Conservation (phyloP, 192 early-diverging fungal species). For the Coemansia sp. region DNA sequence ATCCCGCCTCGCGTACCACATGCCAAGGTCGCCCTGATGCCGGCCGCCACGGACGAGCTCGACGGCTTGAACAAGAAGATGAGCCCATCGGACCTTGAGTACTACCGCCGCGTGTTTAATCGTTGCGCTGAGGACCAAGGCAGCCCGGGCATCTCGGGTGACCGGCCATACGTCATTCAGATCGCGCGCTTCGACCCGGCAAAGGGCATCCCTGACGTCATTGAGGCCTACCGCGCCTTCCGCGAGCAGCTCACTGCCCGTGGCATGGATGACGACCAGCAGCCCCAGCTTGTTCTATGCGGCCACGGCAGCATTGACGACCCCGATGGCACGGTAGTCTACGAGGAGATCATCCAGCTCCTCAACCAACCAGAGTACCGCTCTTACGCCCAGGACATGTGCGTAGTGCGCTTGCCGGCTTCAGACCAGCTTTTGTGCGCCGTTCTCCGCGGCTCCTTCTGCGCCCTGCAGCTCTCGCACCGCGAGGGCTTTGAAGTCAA, state of each 20-base stretch:
- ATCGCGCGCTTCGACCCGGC: slow-evolving; percentile 82
- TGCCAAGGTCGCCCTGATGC: slow-evolving; percentile 64
- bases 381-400: slow-evolving; percentile 57
- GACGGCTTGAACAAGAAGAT: slow-evolving; percentile 83
- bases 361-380: slow-evolving; percentile 55
- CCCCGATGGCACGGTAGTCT: slow-evolving; percentile 73
- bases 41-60: slow-evolving; percentile 74
- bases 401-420: slow-evolving; percentile 66
- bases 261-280: slow-evolving; percentile 40
- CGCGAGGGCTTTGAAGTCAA: slow-evolving; percentile 87
- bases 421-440: slow-evolving; percentile 79
- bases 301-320: slow-evolving; percentile 83
- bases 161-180: slow-evolving; percentile 78
- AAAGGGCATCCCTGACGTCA: slow-evolving; percentile 76
- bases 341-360: slow-evolving; percentile 56
- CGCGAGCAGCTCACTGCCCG: slow-evolving; percentile 57
- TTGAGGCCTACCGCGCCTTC: slow-evolving; percentile 67
- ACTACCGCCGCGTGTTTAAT: slow-evolving; percentile 79
- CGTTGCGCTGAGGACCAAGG: slow-evolving; percentile 71
- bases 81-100: slow-evolving; percentile 53
- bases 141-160: slow-evolving; percentile 56
- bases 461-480: slow-evolving; percentile 74
- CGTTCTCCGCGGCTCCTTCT: slow-evolving; percentile 67
- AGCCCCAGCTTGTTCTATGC: slow-evolving; percentile 72
- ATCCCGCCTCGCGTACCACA: slow-evolving; percentile 70